These are phyloP conservation scores for Ophiostoma ulmi DNA, from an alignment of 2,329 filamentous ascomycete species.

Conservation along the genomic window DNA sequence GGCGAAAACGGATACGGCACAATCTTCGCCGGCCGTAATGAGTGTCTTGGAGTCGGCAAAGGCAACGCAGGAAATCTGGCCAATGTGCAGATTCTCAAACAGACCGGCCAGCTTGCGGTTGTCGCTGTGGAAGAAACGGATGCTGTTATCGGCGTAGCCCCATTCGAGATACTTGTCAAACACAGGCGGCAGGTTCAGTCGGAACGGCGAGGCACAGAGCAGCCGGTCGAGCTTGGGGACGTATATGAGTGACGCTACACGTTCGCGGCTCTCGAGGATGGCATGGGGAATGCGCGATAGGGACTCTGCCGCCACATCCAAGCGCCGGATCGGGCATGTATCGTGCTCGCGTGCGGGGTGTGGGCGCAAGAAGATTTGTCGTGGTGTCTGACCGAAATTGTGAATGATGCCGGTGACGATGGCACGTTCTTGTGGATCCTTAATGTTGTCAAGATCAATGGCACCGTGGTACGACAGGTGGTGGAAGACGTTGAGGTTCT, in stretches of 20 bases:
- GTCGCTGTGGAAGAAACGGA: conserved; percentile 80
- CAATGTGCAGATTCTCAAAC: conserved; percentile 90
- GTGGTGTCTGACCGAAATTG: conserved; percentile 96
- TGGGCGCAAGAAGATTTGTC: conserved; percentile 81
- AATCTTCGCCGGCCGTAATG: conserved; percentile 87
- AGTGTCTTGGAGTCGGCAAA: conserved; percentile 89
- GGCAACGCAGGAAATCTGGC: conserved; percentile 74
- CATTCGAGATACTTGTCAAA: conserved; percentile 94
- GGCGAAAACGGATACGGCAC: conserved; percentile 79
- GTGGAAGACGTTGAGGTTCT: conserved; percentile 92
- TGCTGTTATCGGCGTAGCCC: conserved; percentile 89
- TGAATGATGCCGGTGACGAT: conserved; percentile 95
- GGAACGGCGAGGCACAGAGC: conserved; percentile 75
- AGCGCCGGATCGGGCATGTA: conserved; percentile 57
- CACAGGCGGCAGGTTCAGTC: conserved; percentile 76
- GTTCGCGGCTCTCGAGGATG: conserved; percentile 69
- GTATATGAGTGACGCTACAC: conserved; percentile 73
- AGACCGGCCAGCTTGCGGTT: conserved; percentile 77
- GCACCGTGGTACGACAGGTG: conserved; percentile 92
- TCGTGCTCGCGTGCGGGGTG: conserved; percentile 72
- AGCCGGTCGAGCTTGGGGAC: conserved; percentile 75
- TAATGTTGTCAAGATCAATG: conserved; percentile 85
- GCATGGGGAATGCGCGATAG: conserved; percentile 75
- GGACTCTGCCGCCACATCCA: conserved; percentile 73
- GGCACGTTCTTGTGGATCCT: conserved; percentile 77